Evolutionary conservation across 2,329 filamentous ascomycete genomes (phyloP), one percentile per base, ranked within the genome.

Genomic region (Colletotrichum destructivum): DNA sequence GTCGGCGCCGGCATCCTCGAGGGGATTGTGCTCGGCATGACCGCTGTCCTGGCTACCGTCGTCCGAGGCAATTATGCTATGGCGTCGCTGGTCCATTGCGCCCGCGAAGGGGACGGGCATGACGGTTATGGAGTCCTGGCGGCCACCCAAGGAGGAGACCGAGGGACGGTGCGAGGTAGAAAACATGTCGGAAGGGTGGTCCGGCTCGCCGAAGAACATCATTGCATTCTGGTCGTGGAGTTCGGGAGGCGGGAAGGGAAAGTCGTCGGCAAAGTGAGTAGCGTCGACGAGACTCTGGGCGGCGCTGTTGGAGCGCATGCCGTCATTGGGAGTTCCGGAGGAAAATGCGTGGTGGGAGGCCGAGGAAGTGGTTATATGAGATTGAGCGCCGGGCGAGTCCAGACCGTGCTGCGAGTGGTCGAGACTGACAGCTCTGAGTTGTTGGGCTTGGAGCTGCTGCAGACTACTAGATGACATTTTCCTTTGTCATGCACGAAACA

Each of bases 1-100:
- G 77, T 92, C 89, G 5, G 85, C 83, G 66, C 86, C 81, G 31
- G 85, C 81, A 67, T 90, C 89, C 56, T 89, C 88, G 59, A 89
- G 77, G 2, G 85, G 83, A 72, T 86, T 86, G 49, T 81, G 81
- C 18, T 81, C 81, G 42, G 84, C 84, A 1, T 83, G 83, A 44
- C 80, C 82, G 67, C 82, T 84, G 51, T 84, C 84, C 35, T 80
- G 84, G 52, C 82, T 84, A 56, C 78, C 83, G 46, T 85, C 83
- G 35, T 88, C 87, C 6, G 87, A 86, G 1, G 76, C 81, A 35
- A 85, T 85, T 42, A 78, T 73, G 68, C 79, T 82, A 15, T 72
- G 64, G 23, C 76, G 74, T 38, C 79, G 73, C 52, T 75, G 77
- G 51, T 74, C 73, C 35, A 77, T 76, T 51, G 78, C 77, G 35